These are phyloP conservation scores for Margaritispora aquatica DNA, from an alignment of 495 filamentous ascomycete species.

Conservation along the genomic window DNA sequence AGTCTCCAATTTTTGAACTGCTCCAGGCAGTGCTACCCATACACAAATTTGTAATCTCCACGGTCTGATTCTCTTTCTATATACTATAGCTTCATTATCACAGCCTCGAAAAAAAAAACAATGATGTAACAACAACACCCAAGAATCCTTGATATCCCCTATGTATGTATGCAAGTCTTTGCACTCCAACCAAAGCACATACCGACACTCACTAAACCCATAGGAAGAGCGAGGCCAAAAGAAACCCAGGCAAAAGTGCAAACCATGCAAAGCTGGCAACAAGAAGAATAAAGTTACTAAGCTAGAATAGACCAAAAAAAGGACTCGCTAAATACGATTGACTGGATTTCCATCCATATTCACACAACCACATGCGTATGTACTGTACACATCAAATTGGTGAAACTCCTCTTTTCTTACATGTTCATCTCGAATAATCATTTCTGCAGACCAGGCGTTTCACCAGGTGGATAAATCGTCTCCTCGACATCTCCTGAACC, in stretches of 20 bases:
- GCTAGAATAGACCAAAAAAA: background rate
- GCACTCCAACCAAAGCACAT: background rate
- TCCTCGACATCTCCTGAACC: slow-evolving; percentile 18
- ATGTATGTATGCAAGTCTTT: background rate
- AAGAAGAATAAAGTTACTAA: slow-evolving; percentile 1
- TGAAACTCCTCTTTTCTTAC: background rate
- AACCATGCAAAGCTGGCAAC: slow-evolving; percentile 21
- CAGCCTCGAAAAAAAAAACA: background rate
- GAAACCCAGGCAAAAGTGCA: slow-evolving; percentile 22
- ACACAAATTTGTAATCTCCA: background rate
- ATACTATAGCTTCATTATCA: background rate
- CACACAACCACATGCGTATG: background rate
- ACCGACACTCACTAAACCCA: background rate
- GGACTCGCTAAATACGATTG: slow-evolving; percentile 21
- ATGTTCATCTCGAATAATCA: background rate
- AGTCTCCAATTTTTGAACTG: background rate
- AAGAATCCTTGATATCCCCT: background rate
- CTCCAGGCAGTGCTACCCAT: background rate
- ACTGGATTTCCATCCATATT: slow-evolving; percentile 13
- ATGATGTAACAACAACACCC: background rate
- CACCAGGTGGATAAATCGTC: slow-evolving; percentile 8
- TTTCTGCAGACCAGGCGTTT: slow-evolving; percentile 6
- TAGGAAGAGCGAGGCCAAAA: slow-evolving; percentile 1
- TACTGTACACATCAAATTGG: background rate
- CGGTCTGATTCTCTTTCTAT: background rate